Conservation (phyloP, 768 basidiomycete species). For the Trametes coccinea region DNA sequence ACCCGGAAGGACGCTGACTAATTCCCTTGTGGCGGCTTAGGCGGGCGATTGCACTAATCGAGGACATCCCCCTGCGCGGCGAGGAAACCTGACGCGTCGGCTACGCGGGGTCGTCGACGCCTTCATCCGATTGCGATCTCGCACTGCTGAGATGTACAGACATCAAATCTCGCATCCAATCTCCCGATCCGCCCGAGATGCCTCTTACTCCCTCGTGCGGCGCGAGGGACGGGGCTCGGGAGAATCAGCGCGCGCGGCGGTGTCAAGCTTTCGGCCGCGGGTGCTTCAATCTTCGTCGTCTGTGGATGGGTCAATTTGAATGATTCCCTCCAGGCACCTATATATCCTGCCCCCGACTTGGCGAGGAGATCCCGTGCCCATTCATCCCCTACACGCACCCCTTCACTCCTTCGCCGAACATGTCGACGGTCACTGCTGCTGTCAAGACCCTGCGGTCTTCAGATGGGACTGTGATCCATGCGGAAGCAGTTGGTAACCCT, state of each 20-base stretch:
- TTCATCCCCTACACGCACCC: neutral
- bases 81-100: neutral
- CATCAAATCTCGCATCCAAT: conserved; percentile 15
- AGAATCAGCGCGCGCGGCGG: conserved; percentile 10
- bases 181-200: conserved; percentile 18
- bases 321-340: conserved; percentile 9
- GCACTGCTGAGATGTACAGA: neutral
- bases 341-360: conserved; percentile 2
- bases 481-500: conserved; percentile 27
- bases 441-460: conserved; percentile 22
- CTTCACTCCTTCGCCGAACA: neutral
- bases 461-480: conserved; percentile 27
- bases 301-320: conserved; percentile 11
- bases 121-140: neutral
- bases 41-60: neutral
- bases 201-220: neutral
- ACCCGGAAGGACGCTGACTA: conserved; percentile 5
- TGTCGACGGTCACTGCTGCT: conserved; percentile 2
- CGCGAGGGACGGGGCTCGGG: neutral
- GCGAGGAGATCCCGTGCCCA: neutral
- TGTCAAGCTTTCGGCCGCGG: conserved; percentile 6
- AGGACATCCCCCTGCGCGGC: neutral
- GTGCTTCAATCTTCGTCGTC: conserved; percentile 6
- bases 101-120: neutral
- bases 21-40: neutral